Evolutionary conservation across 2,329 filamentous ascomycete species (phyloP).

Genomic region (Elsinoe ampelina): DNA sequence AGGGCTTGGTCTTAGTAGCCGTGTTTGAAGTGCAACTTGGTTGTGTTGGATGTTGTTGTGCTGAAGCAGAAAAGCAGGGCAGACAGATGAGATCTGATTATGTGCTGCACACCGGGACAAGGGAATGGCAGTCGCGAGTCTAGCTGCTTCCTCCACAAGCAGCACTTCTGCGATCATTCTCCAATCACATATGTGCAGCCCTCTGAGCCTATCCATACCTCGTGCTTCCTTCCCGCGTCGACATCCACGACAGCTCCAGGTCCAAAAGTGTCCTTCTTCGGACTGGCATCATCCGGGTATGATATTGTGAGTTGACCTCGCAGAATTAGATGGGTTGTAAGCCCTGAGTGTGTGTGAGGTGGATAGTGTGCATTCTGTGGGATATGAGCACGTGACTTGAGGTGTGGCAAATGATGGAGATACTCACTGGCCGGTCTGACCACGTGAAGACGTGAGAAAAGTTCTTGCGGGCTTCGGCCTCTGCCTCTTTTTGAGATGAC

Average conservation of each 20-base stretch:
- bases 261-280: conserved; percentile 50
- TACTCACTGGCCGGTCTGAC: conserved; percentile 55
- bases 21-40: not conserved
- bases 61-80: not conserved
- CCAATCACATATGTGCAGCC: conserved; percentile 62
- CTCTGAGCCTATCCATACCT: conserved; percentile 58
- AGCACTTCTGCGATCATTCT: too few species aligned
- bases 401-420: conserved; percentile 6
- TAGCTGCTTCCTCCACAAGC: not conserved
- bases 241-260: conserved; percentile 58
- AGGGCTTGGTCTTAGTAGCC: not conserved
- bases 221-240: conserved; percentile 53
- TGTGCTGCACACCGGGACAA: too few species aligned
- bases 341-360: conserved; percentile 54
- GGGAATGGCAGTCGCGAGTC: not conserved
- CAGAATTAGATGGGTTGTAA: conserved; percentile 62
- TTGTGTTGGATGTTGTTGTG: not conserved
- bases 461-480: conserved; percentile 57
- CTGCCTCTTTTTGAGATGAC: conserved; percentile 39
- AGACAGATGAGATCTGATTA: not conserved
- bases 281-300: conserved; percentile 51
- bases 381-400: conserved; percentile 11
- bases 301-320: conserved; percentile 56
- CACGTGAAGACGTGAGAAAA: conserved; percentile 62
- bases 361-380: conserved; percentile 58